These are phyloP conservation scores for Terfezia boudieri DNA, from an alignment of 495 filamentous ascomycete species.

Conservation along the genomic window DNA sequence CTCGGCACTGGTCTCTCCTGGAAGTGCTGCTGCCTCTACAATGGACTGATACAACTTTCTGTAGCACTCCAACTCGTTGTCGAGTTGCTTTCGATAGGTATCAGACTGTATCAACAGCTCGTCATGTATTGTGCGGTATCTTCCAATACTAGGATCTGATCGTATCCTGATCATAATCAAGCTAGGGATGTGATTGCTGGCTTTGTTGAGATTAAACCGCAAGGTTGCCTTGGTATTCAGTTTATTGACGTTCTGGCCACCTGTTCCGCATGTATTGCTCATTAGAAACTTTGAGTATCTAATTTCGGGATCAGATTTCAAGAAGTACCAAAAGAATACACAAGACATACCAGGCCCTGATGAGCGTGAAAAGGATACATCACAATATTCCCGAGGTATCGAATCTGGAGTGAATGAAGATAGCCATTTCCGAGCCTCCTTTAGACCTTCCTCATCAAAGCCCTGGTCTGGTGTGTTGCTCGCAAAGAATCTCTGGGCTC, in stretches of 20 bases:
- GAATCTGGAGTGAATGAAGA: slow-evolving; percentile 34
- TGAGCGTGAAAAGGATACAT: slow-evolving; percentile 59
- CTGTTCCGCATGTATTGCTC: background rate
- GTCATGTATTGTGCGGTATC: slow-evolving; percentile 24
- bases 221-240: slow-evolving; percentile 83
- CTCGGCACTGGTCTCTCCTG: slow-evolving; percentile 3
- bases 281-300: background rate
- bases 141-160: slow-evolving; percentile 29
- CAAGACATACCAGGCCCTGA: slow-evolving; percentile 41
- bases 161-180: slow-evolving; percentile 41
- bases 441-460: slow-evolving; percentile 35
- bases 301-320: too few species aligned
- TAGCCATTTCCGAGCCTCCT: slow-evolving; percentile 56
- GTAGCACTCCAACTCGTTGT: slow-evolving; percentile 44
- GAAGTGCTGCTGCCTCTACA: background rate
- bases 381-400: slow-evolving; percentile 42
- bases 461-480: background rate
- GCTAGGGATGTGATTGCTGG: slow-evolving; percentile 40
- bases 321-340: too few species aligned
- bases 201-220: slow-evolving; percentile 34
- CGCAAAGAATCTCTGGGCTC: too few species aligned
- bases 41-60: slow-evolving; percentile 38
- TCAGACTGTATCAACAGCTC: slow-evolving; percentile 46
- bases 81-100: slow-evolving; percentile 37
- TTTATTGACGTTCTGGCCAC: slow-evolving; percentile 96